Base-by-base conservation (phyloP, 2,329 filamentous ascomycete species). In the Dothistroma pini region DNA sequence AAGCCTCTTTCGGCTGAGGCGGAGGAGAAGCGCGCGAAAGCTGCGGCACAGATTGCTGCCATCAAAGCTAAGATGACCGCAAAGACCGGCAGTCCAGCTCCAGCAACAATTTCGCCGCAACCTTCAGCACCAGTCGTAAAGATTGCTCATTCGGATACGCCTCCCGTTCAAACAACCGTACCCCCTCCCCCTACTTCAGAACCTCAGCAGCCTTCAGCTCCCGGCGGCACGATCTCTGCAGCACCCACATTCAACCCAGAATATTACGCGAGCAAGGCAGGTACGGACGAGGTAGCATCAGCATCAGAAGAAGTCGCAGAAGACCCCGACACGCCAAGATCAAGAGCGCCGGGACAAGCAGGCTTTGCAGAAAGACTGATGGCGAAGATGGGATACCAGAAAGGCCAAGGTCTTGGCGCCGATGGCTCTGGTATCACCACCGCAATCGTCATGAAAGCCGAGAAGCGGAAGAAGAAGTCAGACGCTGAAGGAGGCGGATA, bases 381-480 rank as follows among this genome's bases (percentile, higher is more conserved):
- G 86, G 84, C 86, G 63, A 97, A 97, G 74, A 95, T 96, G 77
- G 95, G 95, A 58, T 97, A 93, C 90, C 88, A 87, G 38, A 89
- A 93, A 71, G 95, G 95, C 25, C 84, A 88, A 64, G 95, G 95
- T 21, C 85, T 99, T 4, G 95, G 95, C 67, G 92, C 91, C 16
- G 84, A 88, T 64, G 86, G 86, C 34, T 86, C 87, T 25, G 95
- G 95, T 63, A 97, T 99, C 69, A 83, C 91, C 57, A 90, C 92
- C 22, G 90, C 93, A 4, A 80, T 99, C 4, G 86, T 86, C 52
- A 89, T 93, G 29, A 86, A 96, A 69, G 84, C 93, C n/a, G 88
- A 95, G 69, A 96, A 95, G 78, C 84, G 89, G 34, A 90, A 91
- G 75, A 92, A 91, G 76, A 86, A 85, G 63, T 82, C 89, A 0